Evolutionary conservation across 2,329 filamentous ascomycete species (phyloP), one percentile per base, ranked within the genome.

Genomic region (Podosphaera fusca): DNA sequence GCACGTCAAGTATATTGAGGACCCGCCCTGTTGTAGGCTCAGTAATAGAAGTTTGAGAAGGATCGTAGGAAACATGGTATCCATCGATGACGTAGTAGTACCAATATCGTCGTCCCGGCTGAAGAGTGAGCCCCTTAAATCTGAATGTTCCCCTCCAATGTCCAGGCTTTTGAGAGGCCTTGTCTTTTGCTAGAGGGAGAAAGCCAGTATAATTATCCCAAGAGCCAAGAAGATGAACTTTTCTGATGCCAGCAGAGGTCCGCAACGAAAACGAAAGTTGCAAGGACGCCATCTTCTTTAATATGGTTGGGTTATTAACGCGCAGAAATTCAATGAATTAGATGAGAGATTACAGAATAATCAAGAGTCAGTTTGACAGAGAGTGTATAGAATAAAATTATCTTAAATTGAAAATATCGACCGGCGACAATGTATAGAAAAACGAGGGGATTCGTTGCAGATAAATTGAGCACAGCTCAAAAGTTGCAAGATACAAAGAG

Each of bases 61-160:
- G 89, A 74, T 96, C 92, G 78, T 96, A 90, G 60, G 89, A 89
- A 70, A 94, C 84, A 72, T 95, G 89, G 81, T 95, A 95, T 65
- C 92, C 92, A 71, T 98, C 92, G 71, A 96, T 92, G 81, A 96
- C 95, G 79, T 95, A 98, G 81, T 98, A 98, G 82, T 96, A 98
- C 92, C 92, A 98, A 81, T 96, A 96, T 69, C 90, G 84, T 70
- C 87, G 82, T 70, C 90, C 88, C 66, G 87, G 77, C 75, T 90
- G 82, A 66, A 96, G 79, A 59, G 87, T 90, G 61, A 80, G 74
- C 69, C 84, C 84, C 73, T 92, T 85, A 75, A 98, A 95, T 74
- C 87, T 84, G 77, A 98, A 95, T 67, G 87, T 94, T 68, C 90
- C 92, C 71, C 89, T 86, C 88, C 90, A 96, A 65, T 85, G 85